Evolutionary conservation across 768 basidiomycete genomes (phyloP).

Genomic region (Podaxis rugospora): DNA sequence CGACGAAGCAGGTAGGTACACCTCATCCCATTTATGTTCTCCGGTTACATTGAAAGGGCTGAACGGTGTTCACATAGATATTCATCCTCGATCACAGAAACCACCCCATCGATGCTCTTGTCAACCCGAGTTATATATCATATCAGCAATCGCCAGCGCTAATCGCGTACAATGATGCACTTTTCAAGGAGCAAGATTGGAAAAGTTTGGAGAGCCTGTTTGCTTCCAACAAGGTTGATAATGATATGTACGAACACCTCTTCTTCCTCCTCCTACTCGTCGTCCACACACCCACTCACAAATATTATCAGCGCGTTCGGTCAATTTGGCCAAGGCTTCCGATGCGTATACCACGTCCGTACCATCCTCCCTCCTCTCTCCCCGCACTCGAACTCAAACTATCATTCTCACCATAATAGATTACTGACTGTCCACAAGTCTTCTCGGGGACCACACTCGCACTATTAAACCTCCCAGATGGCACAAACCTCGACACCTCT

Average conservation of each 20-base stretch:
- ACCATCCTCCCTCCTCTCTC: slow-evolving; percentile 11
- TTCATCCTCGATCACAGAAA: slow-evolving; percentile 36
- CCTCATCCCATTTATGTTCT: not conserved
- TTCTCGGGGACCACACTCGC: slow-evolving; percentile 34
- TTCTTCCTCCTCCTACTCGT: not conserved
- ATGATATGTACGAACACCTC: slow-evolving; percentile 33
- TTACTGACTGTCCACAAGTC: slow-evolving; percentile 46
- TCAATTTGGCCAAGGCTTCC: slow-evolving; percentile 47
- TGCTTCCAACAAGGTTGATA: slow-evolving; percentile 38
- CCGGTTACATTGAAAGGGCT: too few species aligned
- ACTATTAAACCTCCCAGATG: slow-evolving; percentile 38
- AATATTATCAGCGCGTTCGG: slow-evolving; percentile 37
- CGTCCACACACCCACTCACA: not conserved
- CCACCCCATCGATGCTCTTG: slow-evolving; percentile 21
- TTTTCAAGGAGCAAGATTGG: slow-evolving; percentile 39
- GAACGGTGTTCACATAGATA: slow-evolving; percentile 21
- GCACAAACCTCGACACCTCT: slow-evolving; percentile 20
- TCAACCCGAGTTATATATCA: slow-evolving; percentile 20
- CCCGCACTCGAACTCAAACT: not conserved
- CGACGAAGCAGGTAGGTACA: slow-evolving; percentile 32
- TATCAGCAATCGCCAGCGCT: slow-evolving; percentile 36
- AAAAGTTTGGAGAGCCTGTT: slow-evolving; percentile 34
- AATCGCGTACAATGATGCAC: slow-evolving; percentile 40
- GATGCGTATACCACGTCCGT: slow-evolving; percentile 46
- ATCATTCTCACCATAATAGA: slow-evolving; percentile 19